Evolutionary conservation across 768 basidiomycete genomes (phyloP), one percentile per base, ranked within the genome.

Genomic region (Leccinum uliginosum): DNA sequence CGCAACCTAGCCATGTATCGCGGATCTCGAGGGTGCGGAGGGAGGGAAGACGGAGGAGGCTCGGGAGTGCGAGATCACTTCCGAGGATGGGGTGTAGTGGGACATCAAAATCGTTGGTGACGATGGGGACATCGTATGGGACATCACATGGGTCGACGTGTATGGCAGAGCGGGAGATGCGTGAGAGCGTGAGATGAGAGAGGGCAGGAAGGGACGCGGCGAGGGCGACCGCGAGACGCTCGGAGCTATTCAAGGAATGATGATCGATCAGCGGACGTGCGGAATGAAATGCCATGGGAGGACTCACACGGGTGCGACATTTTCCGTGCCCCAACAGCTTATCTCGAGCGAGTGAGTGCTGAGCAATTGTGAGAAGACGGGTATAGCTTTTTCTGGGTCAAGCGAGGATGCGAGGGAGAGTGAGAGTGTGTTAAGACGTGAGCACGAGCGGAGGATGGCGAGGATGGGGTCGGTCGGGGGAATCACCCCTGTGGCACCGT

Each of bases 221-320:
- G 59, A 90, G 83, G 6, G 83, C 79, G 15, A 89, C 87, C 54
- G 81, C 84, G 1, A 88, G 76, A 24, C 87, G 77, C 66, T 90
- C 87, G 71, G 69, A 74, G 21, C 69, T 66, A 55, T 43, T 14
- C 38, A 12, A 34, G 12, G 43, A 21, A 17, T 23, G 44, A 23
- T 7, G 14, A 24, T 24, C 10, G 58, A 43, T 69, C 21, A 58
- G 54, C 34, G 50, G 50, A 19, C 2, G 51, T 2, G 48, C 6
- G 17, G n/a, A 6, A 3, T 0, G 19, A 17, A 4, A 4, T 0
- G 3, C 30, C 30, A 32, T 32, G n/a, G 5, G 27, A 11, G 38
- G 4, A 72, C 76, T 62, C 63, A 78, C 77, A 78, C 55, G 4
- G 75, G 76, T 0, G 67, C 55, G 54, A 64, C 54, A 44, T 71